These are phyloP conservation scores for Cadophora luteo-olivacea DNA, from an alignment of 2,329 filamentous ascomycete genomes.

Conservation along the genomic window DNA sequence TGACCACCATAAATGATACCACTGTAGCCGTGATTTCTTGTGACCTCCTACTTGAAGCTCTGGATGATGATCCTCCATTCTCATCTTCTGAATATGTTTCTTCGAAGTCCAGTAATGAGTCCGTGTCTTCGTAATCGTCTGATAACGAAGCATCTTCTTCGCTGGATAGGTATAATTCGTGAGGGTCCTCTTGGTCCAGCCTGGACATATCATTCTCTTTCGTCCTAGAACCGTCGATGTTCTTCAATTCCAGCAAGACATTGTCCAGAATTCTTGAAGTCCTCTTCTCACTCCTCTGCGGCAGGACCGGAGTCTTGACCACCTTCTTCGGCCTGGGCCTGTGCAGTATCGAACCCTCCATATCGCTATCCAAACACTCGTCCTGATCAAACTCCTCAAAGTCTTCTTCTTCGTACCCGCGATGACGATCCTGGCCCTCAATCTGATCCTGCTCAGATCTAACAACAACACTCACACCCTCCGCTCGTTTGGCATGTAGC, in stretches of 20 bases:
- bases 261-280: slow-evolving; percentile 38
- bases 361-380: slow-evolving; percentile 38
- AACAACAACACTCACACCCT: slow-evolving; percentile 12
- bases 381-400: slow-evolving; percentile 37
- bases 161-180: slow-evolving; percentile 68
- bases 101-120: slow-evolving; percentile 55
- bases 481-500: slow-evolving; percentile 19
- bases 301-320: slow-evolving; percentile 35
- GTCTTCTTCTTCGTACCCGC: slow-evolving; percentile 31
- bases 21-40: slow-evolving; percentile 63
- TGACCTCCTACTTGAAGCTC: slow-evolving; percentile 38
- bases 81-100: slow-evolving; percentile 36
- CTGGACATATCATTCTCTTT: slow-evolving; percentile 31
- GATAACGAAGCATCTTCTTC: slow-evolving; percentile 70
- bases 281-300: slow-evolving; percentile 38
- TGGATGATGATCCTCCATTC: slow-evolving; percentile 35
- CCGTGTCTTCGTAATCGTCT: slow-evolving; percentile 64
- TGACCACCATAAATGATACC: slow-evolving; percentile 65
- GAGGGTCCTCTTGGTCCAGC: slow-evolving; percentile 49
- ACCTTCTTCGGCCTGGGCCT: slow-evolving; percentile 35
- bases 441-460: slow-evolving; percentile 25
- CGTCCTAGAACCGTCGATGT: slow-evolving; percentile 32
- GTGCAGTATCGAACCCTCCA: slow-evolving; percentile 41
- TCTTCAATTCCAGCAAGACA: slow-evolving; percentile 40
- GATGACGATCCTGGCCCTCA: slow-evolving; percentile 12